phyloP scores from a whole-genome alignment of 2,329 filamentous ascomycete species.

The Fusarium tuaranense region DNA sequence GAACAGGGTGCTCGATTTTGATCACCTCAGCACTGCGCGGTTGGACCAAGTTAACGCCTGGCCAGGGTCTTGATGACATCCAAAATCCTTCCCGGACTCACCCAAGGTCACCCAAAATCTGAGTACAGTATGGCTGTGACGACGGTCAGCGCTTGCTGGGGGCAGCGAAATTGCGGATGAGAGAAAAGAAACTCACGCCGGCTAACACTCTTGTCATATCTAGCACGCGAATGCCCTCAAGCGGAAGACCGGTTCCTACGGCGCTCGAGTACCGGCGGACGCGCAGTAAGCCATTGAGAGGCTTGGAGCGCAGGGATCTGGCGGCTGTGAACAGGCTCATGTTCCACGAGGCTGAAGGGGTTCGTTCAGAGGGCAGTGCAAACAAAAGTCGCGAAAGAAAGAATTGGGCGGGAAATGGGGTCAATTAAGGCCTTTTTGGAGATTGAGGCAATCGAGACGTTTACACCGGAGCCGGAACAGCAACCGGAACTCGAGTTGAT shows the following conservation, averaged over 20 bases:
- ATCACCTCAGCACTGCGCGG: slow-evolving; percentile 86
- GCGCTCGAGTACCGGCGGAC: slow-evolving; percentile 48
- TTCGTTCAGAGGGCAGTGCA: not conserved
- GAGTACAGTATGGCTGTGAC: slow-evolving; percentile 90
- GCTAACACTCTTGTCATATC: slow-evolving; percentile 98
- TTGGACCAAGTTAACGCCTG: slow-evolving; percentile 24
- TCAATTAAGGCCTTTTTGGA: not conserved
- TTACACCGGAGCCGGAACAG: slow-evolving; percentile 26
- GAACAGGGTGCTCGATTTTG: slow-evolving; percentile 93
- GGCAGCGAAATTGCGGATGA: not conserved
- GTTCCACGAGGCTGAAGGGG: not conserved
- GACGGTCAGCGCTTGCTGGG: slow-evolving; percentile 24
- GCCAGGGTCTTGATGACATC: slow-evolving; percentile 4
- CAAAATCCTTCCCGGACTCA: slow-evolving; percentile 58
- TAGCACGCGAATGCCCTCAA: slow-evolving; percentile 88
- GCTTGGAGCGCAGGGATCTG: slow-evolving; percentile 32
- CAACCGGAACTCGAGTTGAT: slow-evolving; percentile 21
- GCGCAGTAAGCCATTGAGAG: slow-evolving; percentile 32
- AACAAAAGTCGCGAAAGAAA: not conserved
- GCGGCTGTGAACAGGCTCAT: slow-evolving; percentile 36
- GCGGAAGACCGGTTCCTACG: slow-evolving; percentile 62
- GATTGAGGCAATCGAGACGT: not conserved
- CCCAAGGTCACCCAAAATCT: slow-evolving; percentile 96
- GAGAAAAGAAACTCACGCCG: slow-evolving; percentile 75
- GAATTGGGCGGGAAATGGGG: not conserved